phyloP scores from a whole-genome alignment of 176 grass and related monocot species.

The Guadua angustifolia region DNA sequence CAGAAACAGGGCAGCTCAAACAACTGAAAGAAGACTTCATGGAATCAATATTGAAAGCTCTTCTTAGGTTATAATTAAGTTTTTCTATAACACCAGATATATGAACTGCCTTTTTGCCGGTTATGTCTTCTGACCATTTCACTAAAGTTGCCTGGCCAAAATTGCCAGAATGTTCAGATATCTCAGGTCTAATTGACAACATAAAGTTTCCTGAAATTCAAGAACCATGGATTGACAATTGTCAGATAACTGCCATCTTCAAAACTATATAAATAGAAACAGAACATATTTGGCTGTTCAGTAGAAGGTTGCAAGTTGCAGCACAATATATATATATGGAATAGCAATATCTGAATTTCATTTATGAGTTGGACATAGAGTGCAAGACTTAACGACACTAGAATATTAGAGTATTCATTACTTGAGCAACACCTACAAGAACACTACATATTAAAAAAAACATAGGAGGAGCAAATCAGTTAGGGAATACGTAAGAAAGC shows the following conservation, averaged over 20 bases:
- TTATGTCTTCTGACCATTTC: conserved; percentile 82
- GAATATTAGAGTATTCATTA: neutral
- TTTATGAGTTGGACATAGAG: neutral
- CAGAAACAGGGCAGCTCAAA: conserved; percentile 67
- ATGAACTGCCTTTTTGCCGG: conserved; percentile 57
- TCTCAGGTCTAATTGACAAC: conserved; percentile 76
- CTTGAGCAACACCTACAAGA: no score
- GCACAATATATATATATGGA: conserved; percentile 10
- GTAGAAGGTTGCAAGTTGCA: conserved; percentile 3
- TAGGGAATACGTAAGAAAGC: conserved; percentile 50
- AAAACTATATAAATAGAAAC: conserved; percentile 10
- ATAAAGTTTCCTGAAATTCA: conserved; percentile 81
- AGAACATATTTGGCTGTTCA: conserved; percentile 25
- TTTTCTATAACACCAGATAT: conserved; percentile 76
- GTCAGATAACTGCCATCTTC: conserved; percentile 23
- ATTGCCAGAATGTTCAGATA: conserved; percentile 51
- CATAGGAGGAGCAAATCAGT: neutral
- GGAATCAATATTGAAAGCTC: conserved; percentile 69
- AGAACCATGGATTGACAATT: conserved; percentile 25
- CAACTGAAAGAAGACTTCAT: conserved; percentile 81
- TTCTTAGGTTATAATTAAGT: conserved; percentile 79
- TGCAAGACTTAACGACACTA: neutral
- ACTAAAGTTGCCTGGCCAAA: conserved; percentile 41
- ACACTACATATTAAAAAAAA: no score
- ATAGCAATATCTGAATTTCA: neutral